Conservation (phyloP, 2,329 filamentous ascomycete species). For the Amauroascus verrucosus region DNA sequence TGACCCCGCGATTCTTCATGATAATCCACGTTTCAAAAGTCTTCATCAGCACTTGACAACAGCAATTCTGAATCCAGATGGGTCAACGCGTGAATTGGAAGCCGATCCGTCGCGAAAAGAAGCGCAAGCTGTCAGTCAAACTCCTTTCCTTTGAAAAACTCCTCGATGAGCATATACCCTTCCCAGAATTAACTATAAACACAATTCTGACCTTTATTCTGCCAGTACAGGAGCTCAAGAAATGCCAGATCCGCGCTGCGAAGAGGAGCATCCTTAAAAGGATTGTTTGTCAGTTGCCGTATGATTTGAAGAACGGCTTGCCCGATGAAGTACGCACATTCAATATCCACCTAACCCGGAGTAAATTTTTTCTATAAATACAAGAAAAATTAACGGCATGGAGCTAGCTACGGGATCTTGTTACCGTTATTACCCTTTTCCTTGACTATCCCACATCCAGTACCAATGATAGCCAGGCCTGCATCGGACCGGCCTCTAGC, state of each 20-base stretch:
- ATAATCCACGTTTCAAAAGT: conserved; percentile 35
- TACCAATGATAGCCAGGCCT: conserved; percentile 15
- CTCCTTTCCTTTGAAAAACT: neutral
- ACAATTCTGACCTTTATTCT: neutral
- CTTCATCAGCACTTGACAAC: conserved; percentile 33
- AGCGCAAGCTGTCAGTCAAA: conserved; percentile 26
- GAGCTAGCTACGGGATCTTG: conserved; percentile 27
- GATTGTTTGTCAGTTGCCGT: conserved; percentile 25
- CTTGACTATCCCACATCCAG: conserved; percentile 24
- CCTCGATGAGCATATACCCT: neutral
- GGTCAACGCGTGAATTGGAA: conserved; percentile 28
- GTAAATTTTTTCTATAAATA: no score
- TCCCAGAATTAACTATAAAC: no score
- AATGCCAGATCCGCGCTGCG: conserved; percentile 24
- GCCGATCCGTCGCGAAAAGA: conserved; percentile 24
- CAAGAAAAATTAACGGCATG: neutral
- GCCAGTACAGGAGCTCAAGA: conserved; percentile 27
- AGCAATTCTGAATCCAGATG: conserved; percentile 32
- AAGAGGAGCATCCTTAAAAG: conserved; percentile 29
- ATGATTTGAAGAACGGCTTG: conserved; percentile 25
- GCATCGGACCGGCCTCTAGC: conserved; percentile 12
- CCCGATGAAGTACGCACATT: conserved; percentile 25
- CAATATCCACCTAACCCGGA: no score
- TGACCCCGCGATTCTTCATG: conserved; percentile 30
- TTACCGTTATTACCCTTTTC: conserved; percentile 31